Conservation (phyloP, 768 basidiomycete genomes). For the Polyporus arcularius region DNA sequence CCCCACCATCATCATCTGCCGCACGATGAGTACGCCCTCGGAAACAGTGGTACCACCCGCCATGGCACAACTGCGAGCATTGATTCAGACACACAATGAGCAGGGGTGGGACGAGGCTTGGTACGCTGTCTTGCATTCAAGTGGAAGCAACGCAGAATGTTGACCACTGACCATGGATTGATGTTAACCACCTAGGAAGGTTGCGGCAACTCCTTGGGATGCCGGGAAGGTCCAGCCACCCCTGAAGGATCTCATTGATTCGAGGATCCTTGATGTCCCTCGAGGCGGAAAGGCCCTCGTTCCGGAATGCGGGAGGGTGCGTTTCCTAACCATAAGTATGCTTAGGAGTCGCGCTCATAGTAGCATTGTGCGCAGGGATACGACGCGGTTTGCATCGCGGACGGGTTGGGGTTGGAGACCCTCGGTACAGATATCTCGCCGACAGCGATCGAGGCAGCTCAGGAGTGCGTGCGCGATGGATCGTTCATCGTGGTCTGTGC, state of each 20-base stretch:
- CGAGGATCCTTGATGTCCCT: constrained; percentile 46
- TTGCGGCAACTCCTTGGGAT: constrained; percentile 65
- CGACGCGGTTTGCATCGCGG: constrained; percentile 58
- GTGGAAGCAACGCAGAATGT: too few species aligned
- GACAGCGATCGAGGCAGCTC: constrained; percentile 45
- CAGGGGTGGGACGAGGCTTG: constrained; percentile 26
- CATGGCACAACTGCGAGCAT: constrained; percentile 1
- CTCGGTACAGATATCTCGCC: constrained; percentile 59
- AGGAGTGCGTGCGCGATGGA: constrained; percentile 1
- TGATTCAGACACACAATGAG: constrained; percentile 1
- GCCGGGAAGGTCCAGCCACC: constrained; percentile 54
- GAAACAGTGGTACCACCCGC: not conserved
- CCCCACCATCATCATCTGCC: too few species aligned
- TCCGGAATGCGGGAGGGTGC: constrained; percentile 58
- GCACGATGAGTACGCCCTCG: not conserved
- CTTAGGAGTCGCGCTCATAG: too few species aligned
- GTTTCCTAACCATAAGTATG: too few species aligned
- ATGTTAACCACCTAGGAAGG: constrained; percentile 36
- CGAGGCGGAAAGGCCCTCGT: constrained; percentile 45
- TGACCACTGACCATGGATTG: too few species aligned
- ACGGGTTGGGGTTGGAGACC: constrained; percentile 46
- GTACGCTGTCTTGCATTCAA: not conserved
- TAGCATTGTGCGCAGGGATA: too few species aligned
- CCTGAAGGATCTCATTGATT: constrained; percentile 51
- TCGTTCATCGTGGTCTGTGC: too few species aligned